Evolutionary conservation across 805 yeast genomes (phyloP).

Genomic region (Lipomyces kockii): DNA sequence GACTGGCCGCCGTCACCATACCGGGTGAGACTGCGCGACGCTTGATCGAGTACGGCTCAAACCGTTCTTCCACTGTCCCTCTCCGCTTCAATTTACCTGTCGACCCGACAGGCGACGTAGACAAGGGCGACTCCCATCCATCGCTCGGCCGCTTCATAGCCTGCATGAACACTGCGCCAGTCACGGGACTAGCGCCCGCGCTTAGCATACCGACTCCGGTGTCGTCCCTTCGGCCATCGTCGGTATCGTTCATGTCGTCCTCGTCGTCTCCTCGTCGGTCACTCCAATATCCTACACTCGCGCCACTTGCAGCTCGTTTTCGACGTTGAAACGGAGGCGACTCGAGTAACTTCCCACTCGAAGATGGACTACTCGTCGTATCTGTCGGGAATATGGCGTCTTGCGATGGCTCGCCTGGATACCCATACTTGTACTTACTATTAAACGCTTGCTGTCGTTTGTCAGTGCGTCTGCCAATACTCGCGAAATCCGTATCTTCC

Average conservation of each 20-base stretch:
- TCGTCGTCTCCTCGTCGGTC: slow-evolving; percentile 16
- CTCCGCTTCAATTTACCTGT: slow-evolving; percentile 28
- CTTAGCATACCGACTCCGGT: not conserved
- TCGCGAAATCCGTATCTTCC: slow-evolving; percentile 8
- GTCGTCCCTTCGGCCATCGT: slow-evolving; percentile 7
- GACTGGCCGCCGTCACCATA: slow-evolving; percentile 7
- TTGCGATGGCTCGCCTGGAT: not conserved
- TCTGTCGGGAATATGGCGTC: not conserved
- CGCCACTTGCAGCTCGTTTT: not conserved
- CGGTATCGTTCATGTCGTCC: slow-evolving; percentile 9
- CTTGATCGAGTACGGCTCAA: slow-evolving; percentile 28
- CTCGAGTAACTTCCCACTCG: slow-evolving; percentile 9
- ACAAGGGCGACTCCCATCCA: slow-evolving; percentile 19
- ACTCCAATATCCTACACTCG: slow-evolving; percentile 4
- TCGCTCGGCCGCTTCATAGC: slow-evolving; percentile 18
- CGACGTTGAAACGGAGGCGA: slow-evolving; percentile 12
- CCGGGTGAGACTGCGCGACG: slow-evolving; percentile 37
- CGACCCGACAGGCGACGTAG: slow-evolving; percentile 18
- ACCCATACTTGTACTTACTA: not conserved
- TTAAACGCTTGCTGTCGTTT: not conserved
- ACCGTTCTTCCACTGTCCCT: slow-evolving; percentile 25
- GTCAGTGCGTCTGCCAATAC: not conserved
- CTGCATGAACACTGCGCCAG: slow-evolving; percentile 6
- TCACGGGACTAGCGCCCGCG: slow-evolving; percentile 6
- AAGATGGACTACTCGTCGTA: not conserved